phyloP scores from a whole-genome alignment of 495 filamentous ascomycete genomes.

The Astrocystis sublimbata region DNA sequence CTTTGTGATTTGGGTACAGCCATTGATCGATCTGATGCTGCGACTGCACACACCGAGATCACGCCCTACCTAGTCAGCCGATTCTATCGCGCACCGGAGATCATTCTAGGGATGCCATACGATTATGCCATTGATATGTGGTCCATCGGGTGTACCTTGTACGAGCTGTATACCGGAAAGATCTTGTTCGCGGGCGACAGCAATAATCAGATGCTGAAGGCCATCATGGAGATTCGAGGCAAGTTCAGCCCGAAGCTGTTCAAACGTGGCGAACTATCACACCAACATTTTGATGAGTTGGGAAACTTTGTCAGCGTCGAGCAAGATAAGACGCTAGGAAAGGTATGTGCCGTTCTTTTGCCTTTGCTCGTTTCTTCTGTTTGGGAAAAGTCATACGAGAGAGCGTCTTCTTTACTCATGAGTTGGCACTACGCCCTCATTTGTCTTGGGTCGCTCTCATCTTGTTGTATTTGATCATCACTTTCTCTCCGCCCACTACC shows the following conservation, averaged over 20 bases:
- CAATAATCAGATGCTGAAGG: conserved; percentile 96
- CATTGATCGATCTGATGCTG: conserved; percentile 75
- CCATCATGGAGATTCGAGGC: conserved; percentile 94
- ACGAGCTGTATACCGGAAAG: conserved; percentile 95
- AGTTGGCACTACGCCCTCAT: background rate
- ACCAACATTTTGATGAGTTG: conserved; percentile 82
- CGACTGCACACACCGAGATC: conserved; percentile 70
- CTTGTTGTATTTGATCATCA: background rate
- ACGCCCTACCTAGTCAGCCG: conserved; percentile 93
- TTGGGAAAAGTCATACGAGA: background rate
- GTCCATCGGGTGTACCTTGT: conserved; percentile 96
- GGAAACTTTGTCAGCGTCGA: conserved; percentile 85
- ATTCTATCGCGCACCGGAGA: conserved; percentile 95
- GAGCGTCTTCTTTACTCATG: background rate
- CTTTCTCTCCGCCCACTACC: background rate
- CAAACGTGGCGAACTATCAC: conserved; percentile 69
- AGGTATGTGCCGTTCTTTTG: conserved; percentile 48
- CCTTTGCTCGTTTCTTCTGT: background rate
- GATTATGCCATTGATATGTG: conserved; percentile 95
- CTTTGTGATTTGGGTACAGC: conserved; percentile 96
- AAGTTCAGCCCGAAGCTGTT: conserved; percentile 87
- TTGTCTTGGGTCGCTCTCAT: no score
- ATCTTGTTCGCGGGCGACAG: conserved; percentile 92
- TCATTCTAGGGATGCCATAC: conserved; percentile 93
- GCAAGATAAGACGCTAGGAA: conserved; percentile 80